These are phyloP conservation scores for Fomitopsis pulvina DNA, from an alignment of 768 basidiomycete species.

Conservation along the genomic window DNA sequence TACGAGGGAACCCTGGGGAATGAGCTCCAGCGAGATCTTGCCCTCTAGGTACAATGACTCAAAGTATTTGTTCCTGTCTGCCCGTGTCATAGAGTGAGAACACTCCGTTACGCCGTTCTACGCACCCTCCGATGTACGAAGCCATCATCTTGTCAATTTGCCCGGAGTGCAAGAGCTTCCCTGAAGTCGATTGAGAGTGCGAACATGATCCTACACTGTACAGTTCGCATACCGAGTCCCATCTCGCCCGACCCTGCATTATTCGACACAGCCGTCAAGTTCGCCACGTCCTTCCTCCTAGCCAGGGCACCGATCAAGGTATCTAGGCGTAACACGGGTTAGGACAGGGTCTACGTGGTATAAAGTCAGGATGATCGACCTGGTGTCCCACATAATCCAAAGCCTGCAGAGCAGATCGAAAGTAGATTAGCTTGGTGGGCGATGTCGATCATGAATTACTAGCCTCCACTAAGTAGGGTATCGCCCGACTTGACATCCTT, in stretches of 20 bases:
- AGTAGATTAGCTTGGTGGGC: background rate
- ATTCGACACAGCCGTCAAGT: conserved; percentile 82
- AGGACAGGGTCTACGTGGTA: too few species aligned
- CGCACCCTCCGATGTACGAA: conserved; percentile 83
- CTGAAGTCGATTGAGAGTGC: conserved; percentile 30
- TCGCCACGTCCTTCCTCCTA: conserved; percentile 63
- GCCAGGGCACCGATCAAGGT: conserved; percentile 76
- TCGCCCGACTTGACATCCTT: conserved; percentile 78
- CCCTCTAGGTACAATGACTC: conserved; percentile 78
- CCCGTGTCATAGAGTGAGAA: background rate
- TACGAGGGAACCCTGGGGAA: conserved; percentile 87
- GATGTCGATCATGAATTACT: conserved; percentile 17
- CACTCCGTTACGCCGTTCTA: conserved; percentile 4
- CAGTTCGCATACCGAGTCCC: conserved; percentile 69
- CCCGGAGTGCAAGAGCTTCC: conserved; percentile 63
- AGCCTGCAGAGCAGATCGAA: conserved; percentile 42
- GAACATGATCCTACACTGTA: background rate
- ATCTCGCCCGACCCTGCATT: conserved; percentile 71
- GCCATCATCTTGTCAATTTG: conserved; percentile 82
- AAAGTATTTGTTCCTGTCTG: conserved; percentile 76
- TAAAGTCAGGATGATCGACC: conserved; percentile 48
- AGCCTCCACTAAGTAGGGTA: conserved; percentile 76
- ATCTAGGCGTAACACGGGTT: conserved; percentile 36
- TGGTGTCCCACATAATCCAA: conserved; percentile 86
- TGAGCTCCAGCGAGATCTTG: conserved; percentile 77